Evolutionary conservation across 352 stramenopile species (phyloP), one percentile per base, ranked within the genome.

Genomic region (Pythium aristosporum): DNA sequence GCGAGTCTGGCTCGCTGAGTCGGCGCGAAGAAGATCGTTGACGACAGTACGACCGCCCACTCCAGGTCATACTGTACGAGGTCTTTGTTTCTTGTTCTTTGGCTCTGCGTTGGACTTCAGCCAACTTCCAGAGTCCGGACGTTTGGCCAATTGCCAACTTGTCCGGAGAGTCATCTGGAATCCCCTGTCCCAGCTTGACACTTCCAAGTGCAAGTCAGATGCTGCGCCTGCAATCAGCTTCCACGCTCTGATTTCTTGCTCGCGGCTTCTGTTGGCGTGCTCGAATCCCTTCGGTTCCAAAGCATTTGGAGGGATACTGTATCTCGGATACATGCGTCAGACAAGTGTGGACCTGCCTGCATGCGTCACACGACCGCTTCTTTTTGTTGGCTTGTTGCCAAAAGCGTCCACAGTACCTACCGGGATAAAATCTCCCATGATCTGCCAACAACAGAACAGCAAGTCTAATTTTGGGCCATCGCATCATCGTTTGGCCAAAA

Each of bases 401-500:
- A 46, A 18, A 46, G 34, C 34, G 34, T 13, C 8, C 8, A 46
- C 13, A 18, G 21, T 57, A 57, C 51, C 34, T 57, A 57, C 51
- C 25, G 25, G 25, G 25, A 30, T 30, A 30, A 30, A 32, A 57
- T 57, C 11, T 57, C 51, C 32, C 32, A 57, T 34, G 37, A 57
- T 57, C 51, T 30, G 34, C 51, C 51, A 46, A 47, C 32, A 43
- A 32, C 51, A 30, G 41, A 41, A 23, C 36, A 43, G 3, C 34
- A n/a, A 7, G 12, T 9, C 32, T 57, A 57, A 47, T 57, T 57
- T 57, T 57, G 48, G 46, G 25, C 48, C 20, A 39, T 5, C 16
- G 1, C 9, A 34, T 34, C 18, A 23, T 34, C 21, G 51, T 57
- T 39, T 57, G 51, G 51, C 12, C 51, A 57, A 57, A 57, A 57